Percentiles rank a stretch among this genome's conserved stretches.
phyloP scores from a whole-genome alignment of 2,329 filamentous ascomycete species.

The Penicillium digitatum region DNA sequence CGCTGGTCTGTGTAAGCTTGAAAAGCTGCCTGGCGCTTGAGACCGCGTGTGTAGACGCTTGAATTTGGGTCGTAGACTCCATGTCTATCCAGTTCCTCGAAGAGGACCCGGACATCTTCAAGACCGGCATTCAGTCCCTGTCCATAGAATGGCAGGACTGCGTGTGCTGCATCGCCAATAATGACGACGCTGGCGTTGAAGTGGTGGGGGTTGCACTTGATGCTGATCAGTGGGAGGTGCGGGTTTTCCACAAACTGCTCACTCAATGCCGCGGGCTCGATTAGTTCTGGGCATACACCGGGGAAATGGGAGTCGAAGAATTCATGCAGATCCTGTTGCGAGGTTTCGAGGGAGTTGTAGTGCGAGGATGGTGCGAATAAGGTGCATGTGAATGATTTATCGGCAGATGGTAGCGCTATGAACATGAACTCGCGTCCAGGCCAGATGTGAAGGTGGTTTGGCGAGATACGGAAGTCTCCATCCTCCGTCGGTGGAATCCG shows the following conservation, averaged over 20 bases:
- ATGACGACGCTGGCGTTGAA: conserved; percentile 73
- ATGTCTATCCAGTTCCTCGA: conserved; percentile 72
- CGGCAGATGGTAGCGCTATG: conserved; percentile 85
- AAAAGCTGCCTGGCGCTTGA: conserved; percentile 51
- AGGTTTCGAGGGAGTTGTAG: conserved; percentile 64
- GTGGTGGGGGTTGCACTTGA: conserved; percentile 90
- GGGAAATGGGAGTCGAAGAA: conserved; percentile 87
- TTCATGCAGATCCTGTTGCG: conserved; percentile 66
- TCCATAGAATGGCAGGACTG: conserved; percentile 97
- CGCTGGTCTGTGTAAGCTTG: conserved; percentile 71
- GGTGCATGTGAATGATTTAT: conserved; percentile 92
- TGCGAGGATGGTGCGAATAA: conserved; percentile 75
- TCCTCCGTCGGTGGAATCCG: conserved; percentile 59
- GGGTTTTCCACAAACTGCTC: conserved; percentile 76
- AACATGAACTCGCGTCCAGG: conserved; percentile 95
- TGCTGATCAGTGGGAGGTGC: conserved; percentile 85
- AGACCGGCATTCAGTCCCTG: conserved; percentile 97
- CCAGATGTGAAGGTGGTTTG: conserved; percentile 96
- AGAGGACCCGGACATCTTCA: conserved; percentile 87
- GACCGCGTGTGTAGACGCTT: conserved; percentile 44
- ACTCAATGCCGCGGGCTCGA: conserved; percentile 61
- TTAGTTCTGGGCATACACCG: conserved; percentile 64
- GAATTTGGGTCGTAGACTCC: conserved; percentile 38
- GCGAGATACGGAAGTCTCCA: conserved; percentile 71
- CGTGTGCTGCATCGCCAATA: conserved; percentile 89